Evolutionary conservation across 345 rosid species (phyloP).

Genomic region (Lenwebbia sp.): DNA sequence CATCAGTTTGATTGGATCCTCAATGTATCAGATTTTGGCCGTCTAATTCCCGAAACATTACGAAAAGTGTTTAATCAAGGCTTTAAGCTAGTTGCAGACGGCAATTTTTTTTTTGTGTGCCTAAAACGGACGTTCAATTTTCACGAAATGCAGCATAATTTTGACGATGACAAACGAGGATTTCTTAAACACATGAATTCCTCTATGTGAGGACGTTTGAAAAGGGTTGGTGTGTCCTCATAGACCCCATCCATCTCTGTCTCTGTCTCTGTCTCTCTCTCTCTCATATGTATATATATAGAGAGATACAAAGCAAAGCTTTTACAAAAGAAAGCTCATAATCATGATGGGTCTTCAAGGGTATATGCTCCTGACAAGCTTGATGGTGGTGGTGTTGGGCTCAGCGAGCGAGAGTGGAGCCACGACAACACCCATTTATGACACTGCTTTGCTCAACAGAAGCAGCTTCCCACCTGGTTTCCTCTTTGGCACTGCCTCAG

Average conservation of each 20-base stretch:
- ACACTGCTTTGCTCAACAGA: constrained; percentile 3
- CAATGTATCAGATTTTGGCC: background rate
- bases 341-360: background rate
- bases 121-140: background rate
- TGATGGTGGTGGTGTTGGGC: background rate
- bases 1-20: background rate
- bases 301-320: background rate
- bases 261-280: background rate
- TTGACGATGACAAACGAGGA: background rate
- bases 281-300: too few relatives aligned
- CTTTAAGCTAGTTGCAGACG: background rate
- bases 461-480: constrained; percentile 21
- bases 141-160: background rate
- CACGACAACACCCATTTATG: background rate
- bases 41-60: background rate
- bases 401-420: background rate
- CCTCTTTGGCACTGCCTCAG: constrained; percentile 34
- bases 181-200: background rate
- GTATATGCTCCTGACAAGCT: background rate
- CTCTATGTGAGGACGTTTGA: background rate
- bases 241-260: background rate
- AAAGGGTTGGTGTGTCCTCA: background rate
- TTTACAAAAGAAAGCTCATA: background rate
- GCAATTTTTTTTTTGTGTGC: background rate
- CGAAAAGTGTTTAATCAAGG: background rate